phyloP scores from a whole-genome alignment of 106 monocot species.

The Agapanthus africanus region DNA sequence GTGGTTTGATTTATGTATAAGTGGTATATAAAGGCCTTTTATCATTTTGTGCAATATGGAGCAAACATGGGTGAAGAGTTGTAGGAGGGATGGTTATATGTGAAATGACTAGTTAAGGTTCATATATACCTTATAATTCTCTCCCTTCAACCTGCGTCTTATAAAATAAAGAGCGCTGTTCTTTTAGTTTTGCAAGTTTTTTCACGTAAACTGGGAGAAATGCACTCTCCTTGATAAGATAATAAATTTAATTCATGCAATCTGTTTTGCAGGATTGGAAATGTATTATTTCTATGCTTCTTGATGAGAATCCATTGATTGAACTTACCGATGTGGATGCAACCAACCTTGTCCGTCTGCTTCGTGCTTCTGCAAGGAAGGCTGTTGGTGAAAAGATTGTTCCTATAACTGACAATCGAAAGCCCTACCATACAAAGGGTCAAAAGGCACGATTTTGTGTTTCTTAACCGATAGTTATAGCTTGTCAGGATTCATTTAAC shows the following conservation, averaged over 20 bases:
- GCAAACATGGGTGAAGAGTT: neutral
- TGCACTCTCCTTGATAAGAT: neutral
- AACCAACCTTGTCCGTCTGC: constrained; percentile 84
- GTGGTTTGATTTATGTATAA: neutral
- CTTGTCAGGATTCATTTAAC: neutral
- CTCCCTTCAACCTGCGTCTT: neutral
- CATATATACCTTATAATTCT: neutral
- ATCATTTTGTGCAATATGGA: neutral
- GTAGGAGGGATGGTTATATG: neutral
- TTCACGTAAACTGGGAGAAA: neutral
- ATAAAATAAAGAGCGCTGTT: neutral
- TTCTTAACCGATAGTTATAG: neutral
- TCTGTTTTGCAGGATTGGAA: constrained; percentile 74
- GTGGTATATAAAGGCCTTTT: neutral
- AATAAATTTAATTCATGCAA: neutral
- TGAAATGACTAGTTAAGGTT: neutral
- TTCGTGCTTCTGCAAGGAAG: constrained; percentile 77
- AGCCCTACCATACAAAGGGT: constrained; percentile 71
- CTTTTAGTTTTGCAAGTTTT: neutral
- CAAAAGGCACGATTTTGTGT: constrained; percentile 55
- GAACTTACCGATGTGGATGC: constrained; percentile 86
- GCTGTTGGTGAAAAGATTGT: constrained; percentile 95
- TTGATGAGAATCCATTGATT: constrained; percentile 68
- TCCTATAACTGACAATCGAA: constrained; percentile 70
- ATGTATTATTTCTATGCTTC: constrained; percentile 88